Base-by-base conservation (phyloP, 176 grass and related monocot genomes). In the Rhynchospora tenuis region DNA sequence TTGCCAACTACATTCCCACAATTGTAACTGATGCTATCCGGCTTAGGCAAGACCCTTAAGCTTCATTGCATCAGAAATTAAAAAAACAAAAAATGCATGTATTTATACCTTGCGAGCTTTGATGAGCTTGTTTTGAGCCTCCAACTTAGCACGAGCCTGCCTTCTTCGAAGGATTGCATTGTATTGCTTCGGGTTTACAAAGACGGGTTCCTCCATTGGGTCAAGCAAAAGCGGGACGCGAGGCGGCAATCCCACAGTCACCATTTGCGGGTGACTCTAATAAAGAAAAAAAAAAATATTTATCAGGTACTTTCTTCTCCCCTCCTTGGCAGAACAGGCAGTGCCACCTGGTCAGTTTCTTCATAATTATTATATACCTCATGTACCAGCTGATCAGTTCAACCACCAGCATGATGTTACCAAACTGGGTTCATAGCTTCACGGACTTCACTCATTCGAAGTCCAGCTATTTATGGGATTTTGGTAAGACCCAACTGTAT, bases 111-210 rank as follows among this genome's bases (percentile, higher is more conserved):
- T 99, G 73, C 97, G 90, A 65, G 23, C 66, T 90, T 93, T 99
- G 80, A 93, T 81, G 55, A 93, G 50, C 79, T 96, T 99, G 82
- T 99, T 99, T 90, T 99, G 89, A 50, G 93, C 97, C 86, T 99
- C 97, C 86, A 96, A 17, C 83, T 93, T 96, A 75, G 97, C 97
- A 81, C 91, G 93, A 38, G 86, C 86, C 27, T 99, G 86, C 72
- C 97, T 92, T 79, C 97, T 96, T 28, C 97, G 87, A 70, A 99
- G 89, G 45, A 99, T 99, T 29, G 97, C 97, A 64, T 90, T 86
- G 73, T 99, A 99, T 83, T 99, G 97, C 78, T 99, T 99, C 54
- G 97, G 85, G 84, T 99, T 99, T 54, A 99, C 97, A 92, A 93
- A 93, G 51, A 99, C 91, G 47, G 97, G 93, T 55, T 93, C 91